A percentile compares a stretch with the other conserved stretches of the same genome.
Conservation (phyloP, 2,329 filamentous ascomycete species). For the Phialemonium atrogriseum region DNA sequence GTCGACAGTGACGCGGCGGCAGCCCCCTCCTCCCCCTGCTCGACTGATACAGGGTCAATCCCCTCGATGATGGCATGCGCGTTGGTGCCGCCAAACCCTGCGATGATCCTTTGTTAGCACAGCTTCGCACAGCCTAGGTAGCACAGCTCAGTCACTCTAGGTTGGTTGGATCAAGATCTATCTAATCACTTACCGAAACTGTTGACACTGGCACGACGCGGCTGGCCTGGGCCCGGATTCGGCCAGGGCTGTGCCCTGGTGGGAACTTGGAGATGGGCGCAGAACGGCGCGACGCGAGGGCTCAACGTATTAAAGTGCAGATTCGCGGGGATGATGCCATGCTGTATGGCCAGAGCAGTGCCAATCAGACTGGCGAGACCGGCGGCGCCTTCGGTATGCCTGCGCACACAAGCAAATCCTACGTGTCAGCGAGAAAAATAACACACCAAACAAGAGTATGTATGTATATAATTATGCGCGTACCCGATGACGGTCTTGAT, state of each 20-base stretch:
- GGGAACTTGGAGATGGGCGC: conserved; percentile 1
- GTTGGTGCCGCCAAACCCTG: conserved; percentile 25
- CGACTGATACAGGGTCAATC: conserved; percentile 2
- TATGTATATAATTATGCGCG: conserved; percentile 14
- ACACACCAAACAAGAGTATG: conserved; percentile 17
- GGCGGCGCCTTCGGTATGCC: conserved; percentile 13
- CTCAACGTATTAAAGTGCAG: conserved; percentile 19
- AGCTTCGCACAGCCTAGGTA: too few species aligned
- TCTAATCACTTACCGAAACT: too few species aligned
- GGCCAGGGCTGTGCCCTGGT: conserved; percentile 5
- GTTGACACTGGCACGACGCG: conserved; percentile 19
- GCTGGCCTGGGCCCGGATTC: not conserved
- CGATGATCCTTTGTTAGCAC: too few species aligned
- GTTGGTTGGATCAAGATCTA: too few species aligned
- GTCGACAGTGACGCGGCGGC: too few species aligned
- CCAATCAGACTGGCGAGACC: conserved; percentile 18
- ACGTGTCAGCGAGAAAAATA: conserved; percentile 12
- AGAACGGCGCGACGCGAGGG: conserved; percentile 4
- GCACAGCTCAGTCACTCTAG: too few species aligned
- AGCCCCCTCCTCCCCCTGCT: too few species aligned
- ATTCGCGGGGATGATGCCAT: conserved; percentile 16
- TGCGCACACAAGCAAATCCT: conserved; percentile 20
- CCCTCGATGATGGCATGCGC: conserved; percentile 20
- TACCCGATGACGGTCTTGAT: conserved; percentile 24
- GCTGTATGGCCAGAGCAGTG: conserved; percentile 14